Base-by-base conservation (phyloP, 495 filamentous ascomycete genomes). In the Daldinia vernicosa region DNA sequence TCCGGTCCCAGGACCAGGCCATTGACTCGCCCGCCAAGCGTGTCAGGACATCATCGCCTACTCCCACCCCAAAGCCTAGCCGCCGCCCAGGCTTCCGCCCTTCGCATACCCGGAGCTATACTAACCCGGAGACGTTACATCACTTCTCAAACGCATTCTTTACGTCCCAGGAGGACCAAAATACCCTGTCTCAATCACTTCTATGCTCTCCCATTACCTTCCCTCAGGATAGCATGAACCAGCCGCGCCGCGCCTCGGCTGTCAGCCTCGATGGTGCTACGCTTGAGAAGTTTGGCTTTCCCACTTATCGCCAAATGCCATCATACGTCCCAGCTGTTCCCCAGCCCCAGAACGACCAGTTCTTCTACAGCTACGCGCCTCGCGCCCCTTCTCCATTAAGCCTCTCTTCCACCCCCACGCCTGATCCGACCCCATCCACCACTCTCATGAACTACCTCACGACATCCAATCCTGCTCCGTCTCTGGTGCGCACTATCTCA, bases 1-100 rank as follows among this genome's bases (percentile, higher is more conserved):
- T 97, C 80, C 87, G 94, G 53, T 87, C 87, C 66, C 93, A 96
- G 78, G 94, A 97, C 81, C 90, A 94, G 81, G 83, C 89, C 58
- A 86, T 94, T 65, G 76, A 74, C 39, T 78, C 79, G 27, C 72
- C 80, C 24, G 71, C 79, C 33, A 83, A 84, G 77, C 80, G 82
- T 57, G 72, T 76, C 45, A 78, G 76, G 69, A 81, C 77, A 39
- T 78, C 77, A 39, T 78, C 77, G 15, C 71, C 80, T 28, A 62
- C 71, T n/a, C 77, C 78, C 17, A 63, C 62, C 2, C 54, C 69
- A 12, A 74, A 67, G 59, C 54, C 72, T 15, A 65, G 67, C 39
- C 77, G 67, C 66, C 74, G 75, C 30, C 72, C 57, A 53, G 54
- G 66, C 55, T 84, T 83, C 74, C 83, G 82, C 24, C 82, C 84